A percentile compares a stretch with the other conserved stretches of the same genome.
phyloP scores from a whole-genome alignment of 208 protist species.

The Leishmania tarentolae region DNA sequence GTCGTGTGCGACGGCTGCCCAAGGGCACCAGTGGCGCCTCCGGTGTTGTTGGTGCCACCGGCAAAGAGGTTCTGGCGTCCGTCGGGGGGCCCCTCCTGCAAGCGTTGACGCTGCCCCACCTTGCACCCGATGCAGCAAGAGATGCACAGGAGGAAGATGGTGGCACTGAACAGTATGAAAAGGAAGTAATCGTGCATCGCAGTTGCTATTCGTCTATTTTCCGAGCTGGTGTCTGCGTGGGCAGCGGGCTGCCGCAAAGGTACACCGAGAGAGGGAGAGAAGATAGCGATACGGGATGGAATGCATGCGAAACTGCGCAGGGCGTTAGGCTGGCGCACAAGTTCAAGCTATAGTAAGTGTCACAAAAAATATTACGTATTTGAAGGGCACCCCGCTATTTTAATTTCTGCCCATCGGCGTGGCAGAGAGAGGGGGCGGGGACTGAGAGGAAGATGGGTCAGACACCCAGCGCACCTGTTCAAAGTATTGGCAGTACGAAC shows the following conservation, averaged over 20 bases:
- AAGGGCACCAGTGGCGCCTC: background rate
- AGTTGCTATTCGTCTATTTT: no score
- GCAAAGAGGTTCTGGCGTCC: background rate
- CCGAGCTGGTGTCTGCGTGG: background rate
- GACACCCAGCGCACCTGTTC: background rate
- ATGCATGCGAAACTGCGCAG: background rate
- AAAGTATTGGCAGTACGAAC: background rate
- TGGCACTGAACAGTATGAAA: background rate
- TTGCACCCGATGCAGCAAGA: background rate
- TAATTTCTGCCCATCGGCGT: background rate
- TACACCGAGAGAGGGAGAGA: background rate
- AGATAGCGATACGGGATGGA: background rate
- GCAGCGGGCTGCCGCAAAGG: background rate
- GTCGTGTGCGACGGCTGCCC: background rate
- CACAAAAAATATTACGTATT: background rate
- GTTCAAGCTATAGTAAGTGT: background rate
- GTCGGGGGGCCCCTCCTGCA: background rate
- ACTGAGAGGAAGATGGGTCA: background rate
- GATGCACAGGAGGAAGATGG: background rate
- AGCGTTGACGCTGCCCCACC: background rate
- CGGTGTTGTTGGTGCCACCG: background rate
- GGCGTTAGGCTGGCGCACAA: background rate
- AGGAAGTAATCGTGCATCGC: slow-evolving; percentile 8
- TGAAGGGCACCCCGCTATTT: background rate
- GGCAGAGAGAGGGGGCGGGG: background rate